Conservation (phyloP, 352 stramenopile species). For the Globisporangium radiosum region DNA sequence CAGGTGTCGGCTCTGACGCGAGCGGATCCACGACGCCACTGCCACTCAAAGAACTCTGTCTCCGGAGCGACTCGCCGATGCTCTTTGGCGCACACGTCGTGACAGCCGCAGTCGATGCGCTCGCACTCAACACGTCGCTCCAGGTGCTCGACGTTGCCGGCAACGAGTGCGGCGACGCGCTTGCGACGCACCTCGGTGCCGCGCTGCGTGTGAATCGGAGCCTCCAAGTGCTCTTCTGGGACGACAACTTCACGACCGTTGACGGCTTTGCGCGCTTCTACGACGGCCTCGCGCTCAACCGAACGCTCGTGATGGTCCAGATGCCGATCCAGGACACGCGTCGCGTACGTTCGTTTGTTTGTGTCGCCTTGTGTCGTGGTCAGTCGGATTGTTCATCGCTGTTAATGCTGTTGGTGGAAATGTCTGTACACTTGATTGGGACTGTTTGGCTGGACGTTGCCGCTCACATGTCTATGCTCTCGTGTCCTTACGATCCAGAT, state of each 20-base stretch:
- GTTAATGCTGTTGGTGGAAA: too few relatives aligned
- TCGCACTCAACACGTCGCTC: conserved; percentile 32
- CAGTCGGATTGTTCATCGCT: too few relatives aligned
- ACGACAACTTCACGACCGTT: conserved; percentile 68
- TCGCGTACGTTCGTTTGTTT: conserved; percentile 22
- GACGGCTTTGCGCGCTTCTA: conserved; percentile 64
- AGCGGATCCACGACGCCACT: conserved; percentile 19
- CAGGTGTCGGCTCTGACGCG: too few relatives aligned
- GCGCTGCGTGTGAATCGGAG: conserved; percentile 49
- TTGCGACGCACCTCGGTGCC: conserved; percentile 36
- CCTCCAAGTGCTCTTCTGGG: conserved; percentile 68
- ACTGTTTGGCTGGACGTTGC: neutral
- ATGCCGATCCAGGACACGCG: conserved; percentile 77
- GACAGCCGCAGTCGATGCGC: conserved; percentile 33
- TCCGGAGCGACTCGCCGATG: conserved; percentile 38
- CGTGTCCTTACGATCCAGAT: conserved; percentile 25
- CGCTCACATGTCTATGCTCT: neutral
- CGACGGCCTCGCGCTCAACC: conserved; percentile 49
- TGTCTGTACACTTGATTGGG: neutral
- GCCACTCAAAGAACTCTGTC: conserved; percentile 45
- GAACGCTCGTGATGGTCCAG: conserved; percentile 59
- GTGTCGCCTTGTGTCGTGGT: too few relatives aligned
- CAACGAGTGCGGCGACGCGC: conserved; percentile 62
- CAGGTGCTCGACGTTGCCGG: conserved; percentile 69
- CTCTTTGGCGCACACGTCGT: conserved; percentile 56